Evolutionary conservation across 768 basidiomycete genomes (phyloP).

Genomic region (Boletellus ananiceps): DNA sequence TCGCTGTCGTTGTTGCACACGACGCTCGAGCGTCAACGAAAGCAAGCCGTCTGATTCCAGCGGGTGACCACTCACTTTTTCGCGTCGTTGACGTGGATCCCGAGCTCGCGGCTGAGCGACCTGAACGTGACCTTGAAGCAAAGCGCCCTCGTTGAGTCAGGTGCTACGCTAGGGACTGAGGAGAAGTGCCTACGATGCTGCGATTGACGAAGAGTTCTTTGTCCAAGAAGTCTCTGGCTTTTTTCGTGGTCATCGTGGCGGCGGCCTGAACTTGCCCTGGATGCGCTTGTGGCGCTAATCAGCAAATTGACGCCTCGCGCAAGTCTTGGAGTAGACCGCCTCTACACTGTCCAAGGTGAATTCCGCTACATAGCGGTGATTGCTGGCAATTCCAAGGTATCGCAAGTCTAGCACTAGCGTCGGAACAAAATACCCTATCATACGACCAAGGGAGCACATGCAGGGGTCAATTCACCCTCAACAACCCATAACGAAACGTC

Average conservation of each 20-base stretch:
- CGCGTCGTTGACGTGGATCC: constrained; percentile 70
- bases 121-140: constrained; percentile 68
- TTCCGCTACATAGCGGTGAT: no score
- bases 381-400: no score
- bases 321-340: no score
- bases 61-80: constrained; percentile 51
- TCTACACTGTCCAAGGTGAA: no score
- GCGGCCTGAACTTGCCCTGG: neutral
- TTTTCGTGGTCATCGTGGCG: constrained; percentile 24
- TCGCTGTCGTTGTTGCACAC: constrained; percentile 40
- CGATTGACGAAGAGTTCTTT: constrained; percentile 44
- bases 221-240: constrained; percentile 38
- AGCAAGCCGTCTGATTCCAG: no score
- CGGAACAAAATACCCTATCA: no score
- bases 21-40: neutral
- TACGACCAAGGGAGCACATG: no score
- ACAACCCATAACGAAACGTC: neutral
- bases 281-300: constrained; percentile 13
- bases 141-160: neutral
- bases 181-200: constrained; percentile 35
- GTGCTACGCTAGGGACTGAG: neutral
- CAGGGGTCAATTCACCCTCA: neutral
- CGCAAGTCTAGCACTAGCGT: no score
- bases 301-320: no score
- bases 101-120: constrained; percentile 64